phyloP scores from a whole-genome alignment of 331 rosid species.

The Dryas integrifolia region DNA sequence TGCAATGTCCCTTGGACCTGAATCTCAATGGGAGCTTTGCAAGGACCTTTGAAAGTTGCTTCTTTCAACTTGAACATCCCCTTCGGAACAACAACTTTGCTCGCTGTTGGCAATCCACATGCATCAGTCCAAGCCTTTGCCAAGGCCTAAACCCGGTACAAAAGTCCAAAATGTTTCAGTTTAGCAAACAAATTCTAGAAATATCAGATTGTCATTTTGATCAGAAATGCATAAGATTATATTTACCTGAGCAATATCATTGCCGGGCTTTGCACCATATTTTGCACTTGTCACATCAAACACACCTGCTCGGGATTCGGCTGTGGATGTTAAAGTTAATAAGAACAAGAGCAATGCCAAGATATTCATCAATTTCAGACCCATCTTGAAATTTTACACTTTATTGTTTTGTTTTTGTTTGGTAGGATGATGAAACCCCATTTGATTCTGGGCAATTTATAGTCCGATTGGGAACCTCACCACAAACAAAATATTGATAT shows the following conservation, averaged over 20 bases:
- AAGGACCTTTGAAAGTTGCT: slow-evolving; percentile 39
- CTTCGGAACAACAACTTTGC: slow-evolving; percentile 25
- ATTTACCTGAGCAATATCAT: slow-evolving; percentile 29
- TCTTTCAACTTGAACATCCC: slow-evolving; percentile 21
- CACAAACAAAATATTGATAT: no score
- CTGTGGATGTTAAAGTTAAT: not conserved
- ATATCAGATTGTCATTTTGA: no score
- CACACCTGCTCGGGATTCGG: not conserved
- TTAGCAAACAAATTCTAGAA: not conserved
- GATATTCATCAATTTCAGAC: no score
- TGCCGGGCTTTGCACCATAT: slow-evolving; percentile 38
- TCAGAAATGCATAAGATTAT: no score
- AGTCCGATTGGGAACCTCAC: no score
- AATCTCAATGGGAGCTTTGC: slow-evolving; percentile 46
- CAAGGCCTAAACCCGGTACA: slow-evolving; percentile 31
- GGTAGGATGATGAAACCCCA: no score
- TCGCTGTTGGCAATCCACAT: slow-evolving; percentile 25
- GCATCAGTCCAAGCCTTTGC: slow-evolving; percentile 45
- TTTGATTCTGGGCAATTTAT: no score
- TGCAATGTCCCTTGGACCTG: slow-evolving; percentile 37
- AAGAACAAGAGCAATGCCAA: not conserved
- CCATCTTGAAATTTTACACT: no score
- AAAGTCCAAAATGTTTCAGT: not conserved
- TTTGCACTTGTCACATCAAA: slow-evolving; percentile 24
- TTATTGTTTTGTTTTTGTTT: no score